Evolutionary conservation across 139 green algal genomes (phyloP), one percentile per base, ranked within the genome.

Genomic region (Chlamydomonas sphaeroides): DNA sequence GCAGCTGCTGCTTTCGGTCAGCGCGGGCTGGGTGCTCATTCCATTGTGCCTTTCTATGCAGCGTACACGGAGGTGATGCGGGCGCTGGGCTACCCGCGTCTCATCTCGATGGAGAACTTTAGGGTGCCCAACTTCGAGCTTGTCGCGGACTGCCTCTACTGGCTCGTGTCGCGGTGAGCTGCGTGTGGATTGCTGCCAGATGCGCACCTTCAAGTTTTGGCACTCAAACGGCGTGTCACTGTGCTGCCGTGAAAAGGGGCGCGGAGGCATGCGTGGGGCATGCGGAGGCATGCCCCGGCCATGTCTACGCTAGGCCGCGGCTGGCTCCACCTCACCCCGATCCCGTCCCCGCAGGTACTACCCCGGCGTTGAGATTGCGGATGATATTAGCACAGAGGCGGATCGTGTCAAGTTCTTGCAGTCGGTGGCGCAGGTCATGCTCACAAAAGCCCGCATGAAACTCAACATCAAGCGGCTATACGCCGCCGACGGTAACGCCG

Each of bases 391-490:
- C 85, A 97, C 90, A 36, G 93, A 96, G 71, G 56, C 65, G 11
- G 91, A 96, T 45, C 89, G 95, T 5, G 89, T 97, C 3, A 63
- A 80, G n/a, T 97, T 97, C 76, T 78, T 98, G 20, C 88, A 95
- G 61, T 79, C 84, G 38, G 84, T 93, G 6, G 86, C 84, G 1
- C 83, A 92, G 66, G 82, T 93, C 32, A 92, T 96, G 87, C 84
- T 95, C 8, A 90, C 88, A 49, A 95, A 95, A 68, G 89, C 93
- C 0, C 89, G 92, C 28, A 89, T 98, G 67, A 95, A 96, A 80
- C 90, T 98, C 20, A 95, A 97, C 87, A 90, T 97, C 15, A 95
- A 95, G 83, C 88, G 90, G 18, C 85, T 98, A 45, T 98, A 98
- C 87, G 85, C 89, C 32, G 94, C 94, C 45, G 94, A 97, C 71